Evolutionary conservation across 2,329 filamentous ascomycete genomes (phyloP).

Genomic region (Ciborinia camelliae): DNA sequence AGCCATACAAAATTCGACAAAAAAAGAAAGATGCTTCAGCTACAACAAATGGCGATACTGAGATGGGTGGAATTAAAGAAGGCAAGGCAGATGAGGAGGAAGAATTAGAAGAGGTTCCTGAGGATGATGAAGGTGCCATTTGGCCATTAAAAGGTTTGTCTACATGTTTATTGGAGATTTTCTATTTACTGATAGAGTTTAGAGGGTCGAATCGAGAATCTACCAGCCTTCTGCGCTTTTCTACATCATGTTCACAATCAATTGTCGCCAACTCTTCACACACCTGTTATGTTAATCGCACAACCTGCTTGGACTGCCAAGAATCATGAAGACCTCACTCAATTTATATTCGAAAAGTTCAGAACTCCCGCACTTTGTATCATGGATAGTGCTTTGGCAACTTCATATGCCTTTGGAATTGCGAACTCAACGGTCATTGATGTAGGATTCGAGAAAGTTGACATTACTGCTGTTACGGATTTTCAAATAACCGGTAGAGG

Average conservation of each 20-base stretch:
- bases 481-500: constrained; percentile 67
- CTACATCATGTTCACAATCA: constrained; percentile 88
- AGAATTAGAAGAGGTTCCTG: constrained; percentile 52
- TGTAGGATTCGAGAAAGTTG: constrained; percentile 87
- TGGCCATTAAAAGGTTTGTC: constrained; percentile 68
- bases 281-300: constrained; percentile 84
- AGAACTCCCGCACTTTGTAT: constrained; percentile 89
- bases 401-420: constrained; percentile 76
- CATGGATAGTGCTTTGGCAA: constrained; percentile 83
- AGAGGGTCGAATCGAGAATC: constrained; percentile 81
- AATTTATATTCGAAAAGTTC: constrained; percentile 97
- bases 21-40: constrained; percentile 46
- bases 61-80: constrained; percentile 36
- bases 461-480: constrained; percentile 86
- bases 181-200: constrained; percentile 26
- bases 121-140: constrained; percentile 83
- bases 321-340: constrained; percentile 82
- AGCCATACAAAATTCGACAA: constrained; percentile 76
- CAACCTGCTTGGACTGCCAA: constrained; percentile 87
- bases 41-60: constrained; percentile 37
- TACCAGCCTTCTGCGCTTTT: constrained; percentile 90
- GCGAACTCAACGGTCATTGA: constrained; percentile 83
- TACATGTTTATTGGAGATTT: constrained; percentile 18
- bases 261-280: constrained; percentile 88
- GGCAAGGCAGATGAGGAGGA: constrained; percentile 49